phyloP scores from a whole-genome alignment of 1,139 yeast genomes.

The Pichia sp. region DNA sequence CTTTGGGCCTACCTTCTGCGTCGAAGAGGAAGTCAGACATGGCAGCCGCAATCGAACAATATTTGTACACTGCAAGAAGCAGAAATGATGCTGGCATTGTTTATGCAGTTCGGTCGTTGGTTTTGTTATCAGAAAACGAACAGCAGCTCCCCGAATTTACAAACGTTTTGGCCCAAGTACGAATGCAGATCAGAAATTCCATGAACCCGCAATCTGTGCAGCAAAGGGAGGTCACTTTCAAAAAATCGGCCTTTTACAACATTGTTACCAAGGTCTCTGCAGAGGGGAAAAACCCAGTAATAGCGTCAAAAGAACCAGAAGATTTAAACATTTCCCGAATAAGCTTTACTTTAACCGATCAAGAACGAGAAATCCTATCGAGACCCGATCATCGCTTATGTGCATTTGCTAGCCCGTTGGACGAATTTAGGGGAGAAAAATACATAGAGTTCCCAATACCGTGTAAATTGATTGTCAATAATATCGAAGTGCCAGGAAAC shows the following conservation, averaged over 20 bases:
- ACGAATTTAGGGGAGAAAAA: slow-evolving; percentile 34
- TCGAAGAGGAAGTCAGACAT: slow-evolving; percentile 12
- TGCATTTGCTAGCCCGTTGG: slow-evolving; percentile 45
- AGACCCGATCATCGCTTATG: slow-evolving; percentile 36
- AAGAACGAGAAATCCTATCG: slow-evolving; percentile 36
- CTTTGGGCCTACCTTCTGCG: slow-evolving; percentile 1
- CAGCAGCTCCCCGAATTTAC: slow-evolving; percentile 4
- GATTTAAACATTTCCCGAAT: slow-evolving; percentile 41
- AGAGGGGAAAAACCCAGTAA: not conserved
- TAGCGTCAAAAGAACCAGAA: not conserved
- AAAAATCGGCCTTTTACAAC: slow-evolving; percentile 13
- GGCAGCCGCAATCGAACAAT: slow-evolving; percentile 6
- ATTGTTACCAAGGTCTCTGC: slow-evolving; percentile 25
- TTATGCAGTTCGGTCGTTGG: slow-evolving; percentile 14
- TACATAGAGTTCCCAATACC: slow-evolving; percentile 56
- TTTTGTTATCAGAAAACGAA: slow-evolving; percentile 2
- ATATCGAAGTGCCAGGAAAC: slow-evolving; percentile 41
- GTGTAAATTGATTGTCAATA: slow-evolving; percentile 52
- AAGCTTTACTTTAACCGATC: slow-evolving; percentile 38
- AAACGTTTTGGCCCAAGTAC: not conserved
- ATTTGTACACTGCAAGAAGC: not conserved
- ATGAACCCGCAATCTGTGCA: slow-evolving; percentile 38
- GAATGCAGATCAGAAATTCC: not conserved
- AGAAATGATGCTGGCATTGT: slow-evolving; percentile 19
- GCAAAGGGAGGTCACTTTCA: slow-evolving; percentile 18